These are phyloP conservation scores for Curvularia spicifera DNA, from an alignment of 2,329 filamentous ascomycete genomes.

Conservation along the genomic window DNA sequence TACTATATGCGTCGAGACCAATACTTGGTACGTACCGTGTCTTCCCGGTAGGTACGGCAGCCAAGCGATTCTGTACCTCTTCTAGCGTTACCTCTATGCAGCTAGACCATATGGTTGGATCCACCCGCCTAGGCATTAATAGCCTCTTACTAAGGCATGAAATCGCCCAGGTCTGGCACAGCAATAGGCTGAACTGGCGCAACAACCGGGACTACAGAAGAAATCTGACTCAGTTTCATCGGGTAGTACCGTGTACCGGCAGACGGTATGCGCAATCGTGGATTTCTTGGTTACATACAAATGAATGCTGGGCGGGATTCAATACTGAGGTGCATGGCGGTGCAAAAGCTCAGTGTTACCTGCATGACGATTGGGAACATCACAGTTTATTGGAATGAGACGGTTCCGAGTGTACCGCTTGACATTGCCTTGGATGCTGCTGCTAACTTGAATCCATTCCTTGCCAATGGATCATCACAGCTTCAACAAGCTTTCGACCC, in stretches of 20 bases:
- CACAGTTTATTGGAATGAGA: not conserved
- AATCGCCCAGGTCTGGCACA: not conserved
- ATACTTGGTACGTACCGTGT: slow-evolving; percentile 5
- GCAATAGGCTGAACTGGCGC: not conserved
- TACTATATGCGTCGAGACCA: slow-evolving; percentile 9
- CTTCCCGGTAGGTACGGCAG: slow-evolving; percentile 5
- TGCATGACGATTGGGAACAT: not conserved
- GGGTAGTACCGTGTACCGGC: not conserved
- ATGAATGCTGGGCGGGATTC: not conserved
- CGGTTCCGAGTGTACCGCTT: not conserved
- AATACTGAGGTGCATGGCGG: not conserved
- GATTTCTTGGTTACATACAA: not conserved
- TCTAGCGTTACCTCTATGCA: slow-evolving; percentile 5
- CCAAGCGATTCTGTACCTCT: slow-evolving; percentile 6
- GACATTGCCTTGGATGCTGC: not conserved
- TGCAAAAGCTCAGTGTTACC: not conserved
- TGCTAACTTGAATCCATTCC: not conserved
- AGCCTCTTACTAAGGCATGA: not conserved
- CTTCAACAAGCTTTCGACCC: not conserved
- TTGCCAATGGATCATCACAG: not conserved
- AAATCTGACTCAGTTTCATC: not conserved
- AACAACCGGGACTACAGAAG: not conserved
- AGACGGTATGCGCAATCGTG: not conserved
- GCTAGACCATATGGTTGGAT: slow-evolving; percentile 3
- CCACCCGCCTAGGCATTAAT: not conserved